Percentiles rank a stretch among this genome's conserved stretches.
phyloP scores from a whole-genome alignment of 352 stramenopile genomes.

The Pythium sp. region DNA sequence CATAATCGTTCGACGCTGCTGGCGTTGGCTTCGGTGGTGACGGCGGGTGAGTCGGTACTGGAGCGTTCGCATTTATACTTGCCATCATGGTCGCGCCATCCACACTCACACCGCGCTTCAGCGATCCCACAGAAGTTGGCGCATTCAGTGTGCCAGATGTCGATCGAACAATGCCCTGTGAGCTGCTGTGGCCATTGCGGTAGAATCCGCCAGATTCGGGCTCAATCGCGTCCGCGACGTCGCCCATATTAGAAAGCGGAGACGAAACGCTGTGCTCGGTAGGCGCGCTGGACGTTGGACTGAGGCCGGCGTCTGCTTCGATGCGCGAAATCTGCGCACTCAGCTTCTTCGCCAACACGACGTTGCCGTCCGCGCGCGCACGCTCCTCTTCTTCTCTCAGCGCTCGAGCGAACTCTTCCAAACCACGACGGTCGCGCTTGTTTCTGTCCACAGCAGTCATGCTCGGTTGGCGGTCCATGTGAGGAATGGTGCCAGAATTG shows the following conservation, averaged over 20 bases:
- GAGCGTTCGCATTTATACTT: slow-evolving; percentile 15
- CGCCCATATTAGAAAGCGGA: slow-evolving; percentile 43
- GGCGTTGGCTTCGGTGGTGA: slow-evolving; percentile 24
- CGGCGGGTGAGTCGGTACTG: slow-evolving; percentile 21
- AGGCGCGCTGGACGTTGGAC: slow-evolving; percentile 3
- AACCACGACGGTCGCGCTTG: slow-evolving; percentile 62
- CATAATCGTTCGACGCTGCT: slow-evolving; percentile 60
- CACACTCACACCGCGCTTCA: slow-evolving; percentile 42
- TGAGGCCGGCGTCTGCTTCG: slow-evolving; percentile 45
- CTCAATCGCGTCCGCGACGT: slow-evolving; percentile 22
- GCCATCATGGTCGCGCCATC: slow-evolving; percentile 20
- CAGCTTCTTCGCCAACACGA: slow-evolving; percentile 73
- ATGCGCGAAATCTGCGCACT: slow-evolving; percentile 73
- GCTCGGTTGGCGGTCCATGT: slow-evolving; percentile 45
- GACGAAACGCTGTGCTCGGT: slow-evolving; percentile 11
- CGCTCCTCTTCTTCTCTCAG: slow-evolving; percentile 79
- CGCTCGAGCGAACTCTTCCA: slow-evolving; percentile 80
- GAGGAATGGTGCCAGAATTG: slow-evolving; percentile 56
- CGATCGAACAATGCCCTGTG: slow-evolving; percentile 16
- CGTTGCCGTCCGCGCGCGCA: slow-evolving; percentile 71
- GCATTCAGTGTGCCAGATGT: slow-evolving; percentile 6
- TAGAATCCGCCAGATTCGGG: slow-evolving; percentile 24
- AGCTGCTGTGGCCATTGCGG: slow-evolving; percentile 31
- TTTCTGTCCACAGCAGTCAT: slow-evolving; percentile 61
- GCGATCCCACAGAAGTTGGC: slow-evolving; percentile 16